Base-by-base conservation (phyloP, 2,329 filamentous ascomycete species). In the Simplicillium sp. region DNA sequence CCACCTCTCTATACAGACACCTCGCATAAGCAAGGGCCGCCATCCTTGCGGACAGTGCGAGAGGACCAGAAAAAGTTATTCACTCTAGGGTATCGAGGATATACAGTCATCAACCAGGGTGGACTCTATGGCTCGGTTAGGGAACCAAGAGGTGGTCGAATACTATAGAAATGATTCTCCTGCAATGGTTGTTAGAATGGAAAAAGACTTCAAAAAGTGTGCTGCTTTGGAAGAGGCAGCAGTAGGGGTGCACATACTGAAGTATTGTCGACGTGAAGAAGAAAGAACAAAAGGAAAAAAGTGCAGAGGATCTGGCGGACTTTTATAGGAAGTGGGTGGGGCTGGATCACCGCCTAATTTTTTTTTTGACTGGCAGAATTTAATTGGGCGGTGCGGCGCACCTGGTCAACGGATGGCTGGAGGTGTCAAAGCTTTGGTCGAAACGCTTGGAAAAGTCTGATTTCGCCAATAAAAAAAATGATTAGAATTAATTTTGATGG, bases 131-230 rank as follows among this genome's bases (percentile, higher is more conserved):
- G 85, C 88, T 94, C 75, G 74, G 84, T 77, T 88, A 76, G 79
- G 80, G 78, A 90, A 83, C 80, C 87, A 83, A 92, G 85, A 87
- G 80, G 75, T 74, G 76, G 84, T 88, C 80, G 80, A 86, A 75
- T 82, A 89, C 87, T 95, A 88, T 89, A 94, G 84, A 94, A 94
- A 86, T 87, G 86, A 90, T 90, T 89, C 85, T 87, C 67, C 61
- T 71, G 61, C 49, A 50, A 50, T 29, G 43, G 41, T 46, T 43
- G 49, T 55, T 50, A 57, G 52, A 44, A 46, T 44, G 8, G 32
- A 11, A 29, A 33, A 18, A 17, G 34, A 8, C 25, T 11, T 18
- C n/a, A n/a, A n/a, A n/a, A n/a, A n/a, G n/a, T n/a, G n/a, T 20
- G n/a, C 13, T 4, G 14, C 16, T 14, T 37, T 34, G 44, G 39